Evolutionary conservation across 768 basidiomycete species (phyloP).

Genomic region (Rhizopogon vulgaris): DNA sequence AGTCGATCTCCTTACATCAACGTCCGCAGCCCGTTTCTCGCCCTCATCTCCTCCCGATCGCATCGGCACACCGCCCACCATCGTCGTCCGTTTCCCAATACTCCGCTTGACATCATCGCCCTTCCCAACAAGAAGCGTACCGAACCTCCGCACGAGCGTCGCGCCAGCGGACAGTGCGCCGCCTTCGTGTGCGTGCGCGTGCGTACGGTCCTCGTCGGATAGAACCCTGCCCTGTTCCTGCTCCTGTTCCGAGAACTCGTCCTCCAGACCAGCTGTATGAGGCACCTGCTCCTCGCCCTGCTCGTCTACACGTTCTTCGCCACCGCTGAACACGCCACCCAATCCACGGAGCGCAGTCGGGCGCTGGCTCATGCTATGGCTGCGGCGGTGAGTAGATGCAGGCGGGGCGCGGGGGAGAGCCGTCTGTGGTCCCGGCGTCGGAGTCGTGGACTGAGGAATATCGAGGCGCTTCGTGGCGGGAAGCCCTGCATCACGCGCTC

Average conservation of each 20-base stretch:
- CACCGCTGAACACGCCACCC: conserved; percentile 53
- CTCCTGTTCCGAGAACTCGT: conserved; percentile 43
- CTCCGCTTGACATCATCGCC: conserved; percentile 37
- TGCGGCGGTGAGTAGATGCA: conserved; percentile 73
- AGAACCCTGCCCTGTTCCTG: conserved; percentile 21
- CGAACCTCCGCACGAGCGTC: conserved; percentile 74
- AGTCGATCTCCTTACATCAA: conserved; percentile 14
- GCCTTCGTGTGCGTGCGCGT: conserved; percentile 8
- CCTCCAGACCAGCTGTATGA: conserved; percentile 63
- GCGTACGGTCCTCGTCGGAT: conserved; percentile 19
- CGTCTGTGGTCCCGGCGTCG: conserved; percentile 23
- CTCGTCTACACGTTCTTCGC: conserved; percentile 36
- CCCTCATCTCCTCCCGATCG: conserved; percentile 32
- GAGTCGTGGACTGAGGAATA: conserved; percentile 10
- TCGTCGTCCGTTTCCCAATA: conserved; percentile 43
- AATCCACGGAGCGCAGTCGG: conserved; percentile 50
- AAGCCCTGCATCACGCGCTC: conserved; percentile 58
- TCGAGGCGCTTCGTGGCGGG: conserved; percentile 31
- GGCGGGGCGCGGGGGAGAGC: conserved; percentile 63
- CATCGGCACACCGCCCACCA: conserved; percentile 37
- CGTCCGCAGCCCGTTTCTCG: conserved; percentile 21
- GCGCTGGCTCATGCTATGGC: conserved; percentile 78
- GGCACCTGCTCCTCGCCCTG: conserved; percentile 39
- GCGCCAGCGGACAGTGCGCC: conserved; percentile 50
- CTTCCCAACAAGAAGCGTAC: conserved; percentile 54